phyloP scores from a whole-genome alignment of 805 yeast genomes.

The Sugiyamaella lignohabitans region DNA sequence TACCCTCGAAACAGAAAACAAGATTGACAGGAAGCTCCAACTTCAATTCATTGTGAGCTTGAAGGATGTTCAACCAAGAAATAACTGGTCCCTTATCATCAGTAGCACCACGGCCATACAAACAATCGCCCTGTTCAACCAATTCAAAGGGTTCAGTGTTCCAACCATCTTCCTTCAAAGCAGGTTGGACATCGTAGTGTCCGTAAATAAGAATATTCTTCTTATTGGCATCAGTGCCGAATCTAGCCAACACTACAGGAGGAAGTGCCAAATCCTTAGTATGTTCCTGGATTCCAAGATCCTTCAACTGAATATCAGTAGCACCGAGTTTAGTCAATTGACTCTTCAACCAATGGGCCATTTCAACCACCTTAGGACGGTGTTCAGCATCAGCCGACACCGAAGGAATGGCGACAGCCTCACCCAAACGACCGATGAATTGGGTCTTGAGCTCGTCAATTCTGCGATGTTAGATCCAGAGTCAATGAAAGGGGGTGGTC shows the following conservation, averaged over 20 bases:
- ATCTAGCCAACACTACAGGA: conserved; percentile 88
- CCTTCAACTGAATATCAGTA: conserved; percentile 70
- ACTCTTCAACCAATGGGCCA: conserved; percentile 72
- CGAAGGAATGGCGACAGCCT: conserved; percentile 92
- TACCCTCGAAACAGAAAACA: conserved; percentile 92
- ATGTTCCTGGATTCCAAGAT: conserved; percentile 77
- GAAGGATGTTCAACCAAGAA: conserved; percentile 90
- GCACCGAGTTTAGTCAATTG: conserved; percentile 74
- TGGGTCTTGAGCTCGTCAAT: conserved; percentile 50
- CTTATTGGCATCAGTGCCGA: conserved; percentile 74
- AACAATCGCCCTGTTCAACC: conserved; percentile 58
- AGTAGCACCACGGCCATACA: conserved; percentile 90
- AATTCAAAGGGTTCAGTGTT: conserved; percentile 80
- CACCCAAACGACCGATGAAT: conserved; percentile 53
- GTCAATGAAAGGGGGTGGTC: no score
- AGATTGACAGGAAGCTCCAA: conserved; percentile 90
- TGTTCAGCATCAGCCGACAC: conserved; percentile 86
- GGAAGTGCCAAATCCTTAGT: conserved; percentile 69
- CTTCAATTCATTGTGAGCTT: conserved; percentile 82
- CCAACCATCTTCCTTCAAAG: conserved; percentile 91
- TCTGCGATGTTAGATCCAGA: conserved; percentile 5
- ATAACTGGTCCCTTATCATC: conserved; percentile 98
- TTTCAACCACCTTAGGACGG: conserved; percentile 82
- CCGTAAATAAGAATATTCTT: conserved; percentile 91
- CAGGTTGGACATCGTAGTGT: conserved; percentile 99